phyloP scores from a whole-genome alignment of 2,329 filamentous ascomycete genomes.

The Xylariales sp. region DNA sequence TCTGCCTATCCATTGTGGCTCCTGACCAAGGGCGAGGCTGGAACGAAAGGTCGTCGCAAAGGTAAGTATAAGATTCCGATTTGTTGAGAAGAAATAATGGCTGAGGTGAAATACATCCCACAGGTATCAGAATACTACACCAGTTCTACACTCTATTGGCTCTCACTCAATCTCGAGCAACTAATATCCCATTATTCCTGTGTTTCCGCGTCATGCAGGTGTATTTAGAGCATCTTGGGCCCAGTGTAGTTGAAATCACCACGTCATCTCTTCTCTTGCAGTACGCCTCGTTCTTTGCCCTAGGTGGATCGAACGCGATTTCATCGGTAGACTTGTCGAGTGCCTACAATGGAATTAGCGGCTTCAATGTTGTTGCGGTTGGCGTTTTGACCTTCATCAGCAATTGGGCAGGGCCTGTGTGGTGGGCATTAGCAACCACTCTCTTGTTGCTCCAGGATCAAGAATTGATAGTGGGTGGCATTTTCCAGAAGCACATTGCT shows the following conservation, averaged over 20 bases:
- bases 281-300: slow-evolving; percentile 81
- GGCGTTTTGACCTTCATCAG: slow-evolving; percentile 78
- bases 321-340: slow-evolving; percentile 92
- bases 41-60: not conserved
- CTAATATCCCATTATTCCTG: slow-evolving; percentile 82
- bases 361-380: slow-evolving; percentile 77
- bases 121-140: slow-evolving; percentile 43
- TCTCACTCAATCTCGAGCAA: slow-evolving; percentile 78
- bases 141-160: slow-evolving; percentile 73
- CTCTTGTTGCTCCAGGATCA: slow-evolving; percentile 46
- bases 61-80: not conserved
- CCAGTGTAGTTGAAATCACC: slow-evolving; percentile 56
- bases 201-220: slow-evolving; percentile 61
- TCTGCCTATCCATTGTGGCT: slow-evolving; percentile 34
- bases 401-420: slow-evolving; percentile 90
- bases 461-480: slow-evolving; percentile 12
- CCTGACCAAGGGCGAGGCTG: slow-evolving; percentile 19
- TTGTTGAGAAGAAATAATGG: no score
- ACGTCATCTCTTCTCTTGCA: slow-evolving; percentile 73
- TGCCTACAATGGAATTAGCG: slow-evolving; percentile 86
- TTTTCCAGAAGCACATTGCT: slow-evolving; percentile 50
- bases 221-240: slow-evolving; percentile 40
- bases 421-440: slow-evolving; percentile 70
- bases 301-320: slow-evolving; percentile 90
- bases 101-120: no score